These are phyloP conservation scores for Talaromyces sp. DNA, from an alignment of 2,329 filamentous ascomycete genomes.

Conservation along the genomic window DNA sequence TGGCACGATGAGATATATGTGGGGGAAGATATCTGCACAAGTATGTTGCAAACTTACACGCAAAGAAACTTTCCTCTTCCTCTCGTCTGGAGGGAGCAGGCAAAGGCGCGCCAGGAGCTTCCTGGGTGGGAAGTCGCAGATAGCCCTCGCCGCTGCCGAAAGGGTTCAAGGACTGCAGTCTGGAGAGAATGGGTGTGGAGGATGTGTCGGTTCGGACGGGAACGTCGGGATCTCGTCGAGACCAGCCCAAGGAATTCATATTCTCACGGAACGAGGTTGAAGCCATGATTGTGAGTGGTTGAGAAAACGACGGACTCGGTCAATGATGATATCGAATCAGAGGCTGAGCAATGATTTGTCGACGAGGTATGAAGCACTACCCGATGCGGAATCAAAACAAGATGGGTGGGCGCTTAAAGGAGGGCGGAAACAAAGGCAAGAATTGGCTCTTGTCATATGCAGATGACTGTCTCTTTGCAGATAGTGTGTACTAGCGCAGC, in stretches of 20 bases:
- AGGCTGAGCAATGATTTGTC: neutral
- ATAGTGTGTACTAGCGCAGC: neutral
- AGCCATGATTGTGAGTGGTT: slow-evolving; percentile 57
- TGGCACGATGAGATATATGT: slow-evolving; percentile 1
- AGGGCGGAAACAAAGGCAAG: slow-evolving; percentile 1
- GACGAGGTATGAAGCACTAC: neutral
- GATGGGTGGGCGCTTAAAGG: neutral
- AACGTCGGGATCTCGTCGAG: slow-evolving; percentile 72
- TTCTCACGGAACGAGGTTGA: slow-evolving; percentile 87
- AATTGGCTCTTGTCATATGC: slow-evolving; percentile 3
- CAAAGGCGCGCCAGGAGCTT: slow-evolving; percentile 75
- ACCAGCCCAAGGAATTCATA: slow-evolving; percentile 93
- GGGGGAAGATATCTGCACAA: neutral
- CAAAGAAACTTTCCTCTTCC: slow-evolving; percentile 94
- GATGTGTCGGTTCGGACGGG: slow-evolving; percentile 66
- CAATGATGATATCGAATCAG: neutral
- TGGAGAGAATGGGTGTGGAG: slow-evolving; percentile 67
- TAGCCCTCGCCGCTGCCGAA: slow-evolving; percentile 76
- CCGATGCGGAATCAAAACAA: neutral
- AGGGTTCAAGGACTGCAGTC: slow-evolving; percentile 79
- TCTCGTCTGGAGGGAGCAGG: slow-evolving; percentile 80
- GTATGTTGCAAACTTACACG: slow-evolving; percentile 63
- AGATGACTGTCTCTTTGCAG: neutral
- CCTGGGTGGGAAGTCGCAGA: slow-evolving; percentile 82
- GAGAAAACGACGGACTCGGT: neutral